Evolutionary conservation across 495 filamentous ascomycete species (phyloP).

Genomic region (Aspergillus panamensis): DNA sequence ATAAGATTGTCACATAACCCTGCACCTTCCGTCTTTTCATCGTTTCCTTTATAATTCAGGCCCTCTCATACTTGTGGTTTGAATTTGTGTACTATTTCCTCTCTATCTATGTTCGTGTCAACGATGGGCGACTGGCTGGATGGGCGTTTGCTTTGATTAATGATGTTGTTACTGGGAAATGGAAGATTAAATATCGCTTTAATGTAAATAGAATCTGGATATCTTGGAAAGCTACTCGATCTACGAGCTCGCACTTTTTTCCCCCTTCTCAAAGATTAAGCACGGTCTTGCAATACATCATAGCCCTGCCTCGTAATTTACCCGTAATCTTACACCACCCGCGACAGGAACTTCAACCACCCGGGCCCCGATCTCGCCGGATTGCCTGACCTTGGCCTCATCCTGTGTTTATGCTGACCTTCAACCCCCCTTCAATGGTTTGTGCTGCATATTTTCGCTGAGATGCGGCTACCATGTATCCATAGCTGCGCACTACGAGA

Average conservation of each 20-base stretch:
- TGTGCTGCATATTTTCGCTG: conserved; percentile 14
- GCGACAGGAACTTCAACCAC: neutral
- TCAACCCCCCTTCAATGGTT: conserved; percentile 5
- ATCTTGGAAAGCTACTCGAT: conserved; percentile 10
- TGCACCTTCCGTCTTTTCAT: conserved; percentile 1
- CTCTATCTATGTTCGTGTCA: conserved; percentile 15
- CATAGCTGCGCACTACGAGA: conserved; percentile 22
- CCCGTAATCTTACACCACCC: conserved; percentile 3
- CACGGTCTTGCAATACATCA: neutral
- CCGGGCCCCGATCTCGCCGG: neutral
- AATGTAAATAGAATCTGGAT: conserved; percentile 33
- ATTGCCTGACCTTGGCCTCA: neutral
- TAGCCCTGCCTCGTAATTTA: neutral
- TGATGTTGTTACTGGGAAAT: conserved; percentile 25
- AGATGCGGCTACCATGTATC: conserved; percentile 33
- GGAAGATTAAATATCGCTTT: conserved; percentile 12
- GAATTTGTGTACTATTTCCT: conserved; percentile 37
- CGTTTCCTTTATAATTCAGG: conserved; percentile 1
- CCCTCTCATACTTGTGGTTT: conserved; percentile 15
- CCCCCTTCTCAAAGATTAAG: no score
- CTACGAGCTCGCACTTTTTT: no score
- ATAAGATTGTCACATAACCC: conserved; percentile 40
- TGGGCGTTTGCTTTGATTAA: conserved; percentile 37
- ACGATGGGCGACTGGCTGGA: conserved; percentile 30
- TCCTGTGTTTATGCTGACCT: conserved; percentile 1